Evolutionary conservation across 78 protist species (phyloP).

Genomic region (Dictyostelium intermedium): DNA sequence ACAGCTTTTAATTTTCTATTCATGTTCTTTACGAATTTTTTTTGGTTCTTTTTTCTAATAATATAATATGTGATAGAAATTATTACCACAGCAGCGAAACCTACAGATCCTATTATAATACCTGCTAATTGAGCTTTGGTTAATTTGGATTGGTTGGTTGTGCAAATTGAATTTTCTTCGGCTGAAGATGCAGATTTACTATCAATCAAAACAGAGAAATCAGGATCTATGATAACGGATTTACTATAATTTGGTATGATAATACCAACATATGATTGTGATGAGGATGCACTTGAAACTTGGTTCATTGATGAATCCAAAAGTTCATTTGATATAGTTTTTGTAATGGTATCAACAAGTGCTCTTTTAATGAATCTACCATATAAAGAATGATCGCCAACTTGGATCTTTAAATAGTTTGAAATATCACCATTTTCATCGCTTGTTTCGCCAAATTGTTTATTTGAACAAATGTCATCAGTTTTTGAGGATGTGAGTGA

Average conservation of each 20-base stretch:
- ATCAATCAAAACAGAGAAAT: neutral
- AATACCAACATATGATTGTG: neutral
- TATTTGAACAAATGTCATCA: neutral
- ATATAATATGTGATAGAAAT: neutral
- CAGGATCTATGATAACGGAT: neutral
- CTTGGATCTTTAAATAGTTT: neutral
- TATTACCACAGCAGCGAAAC: neutral
- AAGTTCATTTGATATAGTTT: neutral
- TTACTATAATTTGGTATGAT: neutral
- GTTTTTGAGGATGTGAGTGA: neutral
- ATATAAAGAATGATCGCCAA: neutral
- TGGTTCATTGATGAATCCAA: no score
- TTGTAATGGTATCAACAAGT: neutral
- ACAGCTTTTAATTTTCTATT: neutral
- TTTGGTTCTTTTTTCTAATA: neutral
- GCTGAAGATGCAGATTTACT: neutral
- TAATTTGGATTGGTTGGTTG: neutral
- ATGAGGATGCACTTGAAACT: neutral
- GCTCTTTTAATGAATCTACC: constrained; percentile 24
- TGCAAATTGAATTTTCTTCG: neutral
- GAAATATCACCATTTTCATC: neutral
- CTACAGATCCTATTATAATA: neutral
- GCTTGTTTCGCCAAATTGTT: neutral
- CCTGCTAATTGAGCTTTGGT: neutral
- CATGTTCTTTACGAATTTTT: neutral